These are phyloP conservation scores for Leishmania arabica DNA, from an alignment of 208 protist genomes.

Conservation along the genomic window DNA sequence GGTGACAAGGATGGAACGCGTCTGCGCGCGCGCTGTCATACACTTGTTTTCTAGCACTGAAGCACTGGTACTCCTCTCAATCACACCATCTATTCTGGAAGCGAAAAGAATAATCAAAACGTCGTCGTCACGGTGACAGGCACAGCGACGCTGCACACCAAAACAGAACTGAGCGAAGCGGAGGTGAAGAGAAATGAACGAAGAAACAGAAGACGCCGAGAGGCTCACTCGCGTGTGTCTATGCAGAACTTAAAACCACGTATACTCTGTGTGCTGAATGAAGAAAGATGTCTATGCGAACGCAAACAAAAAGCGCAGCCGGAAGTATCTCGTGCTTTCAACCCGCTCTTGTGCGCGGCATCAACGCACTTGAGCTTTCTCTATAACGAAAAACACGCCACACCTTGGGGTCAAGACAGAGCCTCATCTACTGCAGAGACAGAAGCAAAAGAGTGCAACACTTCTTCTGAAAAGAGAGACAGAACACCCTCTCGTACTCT, in stretches of 20 bases:
- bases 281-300: neutral
- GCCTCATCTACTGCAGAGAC: conserved; percentile 12
- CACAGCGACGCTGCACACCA: neutral
- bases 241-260: neutral
- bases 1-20: neutral
- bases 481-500: neutral
- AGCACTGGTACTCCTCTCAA: neutral
- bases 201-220: neutral
- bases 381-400: neutral
- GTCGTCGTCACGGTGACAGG: neutral
- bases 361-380: neutral
- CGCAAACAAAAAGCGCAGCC: neutral
- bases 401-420: conserved; percentile 1
- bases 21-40: neutral
- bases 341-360: neutral
- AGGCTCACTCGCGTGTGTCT: neutral
- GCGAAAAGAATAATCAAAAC: neutral
- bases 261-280: neutral
- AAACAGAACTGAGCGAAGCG: conserved; percentile 7
- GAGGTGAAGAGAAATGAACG: neutral
- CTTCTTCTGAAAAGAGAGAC: conserved; percentile 25
- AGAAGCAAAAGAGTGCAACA: conserved; percentile 7
- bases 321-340: neutral
- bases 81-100: neutral
- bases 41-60: neutral